These are phyloP conservation scores for Mycena crocata DNA, from an alignment of 768 basidiomycete genomes.

Conservation along the genomic window DNA sequence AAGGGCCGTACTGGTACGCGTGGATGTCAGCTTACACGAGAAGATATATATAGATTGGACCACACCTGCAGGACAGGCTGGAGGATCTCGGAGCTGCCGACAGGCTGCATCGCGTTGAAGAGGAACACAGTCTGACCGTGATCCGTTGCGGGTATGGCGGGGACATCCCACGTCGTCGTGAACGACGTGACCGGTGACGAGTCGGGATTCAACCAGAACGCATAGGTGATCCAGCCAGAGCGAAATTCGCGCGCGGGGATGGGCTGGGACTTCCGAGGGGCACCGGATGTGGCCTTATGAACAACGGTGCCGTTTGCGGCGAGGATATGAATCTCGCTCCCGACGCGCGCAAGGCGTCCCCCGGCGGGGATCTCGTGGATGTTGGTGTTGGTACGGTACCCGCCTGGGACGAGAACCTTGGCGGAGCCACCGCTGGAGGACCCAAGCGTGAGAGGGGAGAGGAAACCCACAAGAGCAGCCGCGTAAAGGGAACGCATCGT, in stretches of 20 bases:
- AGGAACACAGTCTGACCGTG: conserved; percentile 18
- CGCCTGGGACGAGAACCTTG: conserved; percentile 2
- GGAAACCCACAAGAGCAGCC: background rate
- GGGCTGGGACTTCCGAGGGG: background rate
- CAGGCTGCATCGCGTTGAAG: conserved; percentile 21
- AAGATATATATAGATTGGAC: background rate
- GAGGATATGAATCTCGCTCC: conserved; percentile 18
- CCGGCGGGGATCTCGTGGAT: conserved; percentile 23
- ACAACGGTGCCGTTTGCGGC: conserved; percentile 11
- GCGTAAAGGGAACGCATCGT: background rate
- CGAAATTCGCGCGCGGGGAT: too few relatives aligned
- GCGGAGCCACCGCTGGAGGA: background rate
- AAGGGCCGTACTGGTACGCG: conserved; percentile 1
- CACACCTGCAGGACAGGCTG: conserved; percentile 26
- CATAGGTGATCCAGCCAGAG: conserved; percentile 11
- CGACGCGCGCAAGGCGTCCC: conserved; percentile 8
- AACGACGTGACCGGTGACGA: conserved; percentile 3
- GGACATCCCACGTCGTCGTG: conserved; percentile 21
- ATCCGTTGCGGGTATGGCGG: conserved; percentile 2
- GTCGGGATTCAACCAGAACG: background rate
- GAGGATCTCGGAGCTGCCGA: background rate
- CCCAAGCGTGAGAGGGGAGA: background rate
- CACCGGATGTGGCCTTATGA: conserved; percentile 1
- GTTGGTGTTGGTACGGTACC: background rate
- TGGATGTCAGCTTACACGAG: background rate